Conservation (phyloP, 768 basidiomycete genomes). For the Favolaschia claudopus region DNA sequence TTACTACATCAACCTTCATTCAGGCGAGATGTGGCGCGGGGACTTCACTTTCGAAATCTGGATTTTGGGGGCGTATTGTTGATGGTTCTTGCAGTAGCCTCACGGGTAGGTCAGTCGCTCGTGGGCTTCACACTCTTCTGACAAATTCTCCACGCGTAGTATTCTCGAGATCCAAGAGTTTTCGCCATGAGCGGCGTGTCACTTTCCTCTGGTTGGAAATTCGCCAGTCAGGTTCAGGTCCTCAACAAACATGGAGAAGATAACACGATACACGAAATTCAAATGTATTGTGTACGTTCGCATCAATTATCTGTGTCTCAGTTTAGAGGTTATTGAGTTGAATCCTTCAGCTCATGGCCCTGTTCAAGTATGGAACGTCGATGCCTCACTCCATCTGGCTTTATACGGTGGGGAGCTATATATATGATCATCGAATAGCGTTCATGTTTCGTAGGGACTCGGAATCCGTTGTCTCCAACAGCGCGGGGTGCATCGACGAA, state of each 20-base stretch:
- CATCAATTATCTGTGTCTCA: constrained; percentile 1
- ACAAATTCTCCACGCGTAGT: constrained; percentile 39
- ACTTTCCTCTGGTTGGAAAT: constrained; percentile 56
- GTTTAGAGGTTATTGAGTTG: not conserved
- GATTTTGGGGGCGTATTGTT: constrained; percentile 53
- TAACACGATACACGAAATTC: constrained; percentile 44
- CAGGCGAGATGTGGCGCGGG: not conserved
- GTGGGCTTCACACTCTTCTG: not conserved
- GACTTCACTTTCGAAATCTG: constrained; percentile 45
- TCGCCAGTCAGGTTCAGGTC: constrained; percentile 57
- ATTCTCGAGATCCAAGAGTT: constrained; percentile 53
- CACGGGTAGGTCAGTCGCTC: constrained; percentile 50
- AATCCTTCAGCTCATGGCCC: constrained; percentile 41
- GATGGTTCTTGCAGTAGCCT: constrained; percentile 58
- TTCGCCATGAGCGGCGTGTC: constrained; percentile 31
- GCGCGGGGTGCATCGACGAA: constrained; percentile 55
- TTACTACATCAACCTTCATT: constrained; percentile 38
- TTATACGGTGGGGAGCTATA: not conserved
- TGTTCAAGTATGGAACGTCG: constrained; percentile 47
- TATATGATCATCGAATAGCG: too few relatives aligned
- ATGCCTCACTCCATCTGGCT: constrained; percentile 53
- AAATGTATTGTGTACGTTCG: constrained; percentile 50
- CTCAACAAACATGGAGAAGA: constrained; percentile 50
- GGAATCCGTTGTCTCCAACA: constrained; percentile 61
- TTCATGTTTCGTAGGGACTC: constrained; percentile 37